A percentile compares a stretch with the other conserved stretches of the same genome.
Conservation (phyloP, 2,329 filamentous ascomycete genomes). For the Colletotrichum sp. region DNA sequence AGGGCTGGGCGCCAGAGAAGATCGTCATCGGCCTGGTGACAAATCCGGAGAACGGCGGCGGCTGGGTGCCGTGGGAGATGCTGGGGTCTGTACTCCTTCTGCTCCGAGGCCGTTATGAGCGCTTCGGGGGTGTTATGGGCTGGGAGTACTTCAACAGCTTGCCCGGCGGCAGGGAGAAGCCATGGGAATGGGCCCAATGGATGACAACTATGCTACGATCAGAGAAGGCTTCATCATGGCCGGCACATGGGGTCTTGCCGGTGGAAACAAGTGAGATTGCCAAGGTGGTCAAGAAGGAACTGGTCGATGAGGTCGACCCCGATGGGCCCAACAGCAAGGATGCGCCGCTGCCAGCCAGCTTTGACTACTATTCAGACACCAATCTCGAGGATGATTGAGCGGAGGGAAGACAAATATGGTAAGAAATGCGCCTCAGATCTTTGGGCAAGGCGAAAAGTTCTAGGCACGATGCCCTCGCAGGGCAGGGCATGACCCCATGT, state of each 20-base stretch:
- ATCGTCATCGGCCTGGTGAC: slow-evolving; percentile 85
- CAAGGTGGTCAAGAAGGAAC: slow-evolving; percentile 8
- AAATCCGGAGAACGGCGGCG: slow-evolving; percentile 73
- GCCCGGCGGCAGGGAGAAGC: slow-evolving; percentile 65
- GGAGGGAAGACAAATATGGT: rapidly evolving
- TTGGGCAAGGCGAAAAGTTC: neutral
- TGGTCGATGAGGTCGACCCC: slow-evolving; percentile 28
- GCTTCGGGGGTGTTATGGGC: slow-evolving; percentile 88
- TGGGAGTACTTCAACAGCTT: slow-evolving; percentile 94
- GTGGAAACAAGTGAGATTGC: neutral
- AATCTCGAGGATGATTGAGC: slow-evolving; percentile 7
- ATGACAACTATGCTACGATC: slow-evolving; percentile 59
- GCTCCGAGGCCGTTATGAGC: slow-evolving; percentile 57
- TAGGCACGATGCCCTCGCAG: neutral
- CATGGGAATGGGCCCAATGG: slow-evolving; percentile 79
- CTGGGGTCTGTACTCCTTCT: slow-evolving; percentile 46
- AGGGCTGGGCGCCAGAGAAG: slow-evolving; percentile 75
- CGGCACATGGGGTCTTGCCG: neutral
- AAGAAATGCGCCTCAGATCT: neutral
- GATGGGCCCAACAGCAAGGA: slow-evolving; percentile 30
- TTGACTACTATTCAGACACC: slow-evolving; percentile 39
- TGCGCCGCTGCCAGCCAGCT: slow-evolving; percentile 30
- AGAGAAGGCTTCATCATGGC: neutral
- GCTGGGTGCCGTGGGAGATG: slow-evolving; percentile 54
- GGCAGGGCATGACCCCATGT: neutral